Evolutionary conservation across 1,139 yeast species (phyloP).

Genomic region (Hanseniaspora gamundiae): DNA sequence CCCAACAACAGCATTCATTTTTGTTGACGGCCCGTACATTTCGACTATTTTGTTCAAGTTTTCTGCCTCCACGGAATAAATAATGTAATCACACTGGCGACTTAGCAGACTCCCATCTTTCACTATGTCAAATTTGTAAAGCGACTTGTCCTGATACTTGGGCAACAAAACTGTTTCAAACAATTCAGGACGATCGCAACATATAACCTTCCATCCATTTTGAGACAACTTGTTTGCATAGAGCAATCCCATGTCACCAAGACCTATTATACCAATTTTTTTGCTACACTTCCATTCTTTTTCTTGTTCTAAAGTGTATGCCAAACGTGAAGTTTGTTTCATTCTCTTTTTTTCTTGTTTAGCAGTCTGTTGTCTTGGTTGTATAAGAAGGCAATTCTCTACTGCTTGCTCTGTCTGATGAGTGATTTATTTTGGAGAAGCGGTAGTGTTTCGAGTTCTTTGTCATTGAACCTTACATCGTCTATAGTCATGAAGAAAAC

Average conservation of each 20-base stretch:
- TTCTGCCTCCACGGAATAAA: conserved; percentile 87
- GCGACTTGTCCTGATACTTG: conserved; percentile 30
- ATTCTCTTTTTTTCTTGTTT: neutral
- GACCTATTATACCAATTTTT: conserved; percentile 79
- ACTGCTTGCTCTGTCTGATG: too few species aligned
- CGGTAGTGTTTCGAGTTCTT: neutral
- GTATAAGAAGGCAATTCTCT: too few species aligned
- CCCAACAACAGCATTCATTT: conserved; percentile 84
- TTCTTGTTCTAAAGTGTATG: conserved; percentile 6
- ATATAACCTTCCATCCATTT: conserved; percentile 87
- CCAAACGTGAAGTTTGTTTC: neutral
- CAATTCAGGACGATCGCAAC: conserved; percentile 72
- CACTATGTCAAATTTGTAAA: conserved; percentile 38
- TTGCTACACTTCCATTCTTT: conserved; percentile 31
- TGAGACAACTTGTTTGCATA: conserved; percentile 67
- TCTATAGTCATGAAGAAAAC: too few species aligned
- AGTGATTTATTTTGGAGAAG: neutral
- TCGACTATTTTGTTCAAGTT: conserved; percentile 56
- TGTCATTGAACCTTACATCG: neutral
- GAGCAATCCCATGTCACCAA: conserved; percentile 92
- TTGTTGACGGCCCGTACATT: conserved; percentile 75
- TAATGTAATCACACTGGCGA: conserved; percentile 64
- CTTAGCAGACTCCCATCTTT: conserved; percentile 76
- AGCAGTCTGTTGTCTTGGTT: neutral
- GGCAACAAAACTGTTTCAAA: conserved; percentile 34